Evolutionary conservation across 78 protist genomes (phyloP).

Genomic region (Polysphondylium violaceum): DNA sequence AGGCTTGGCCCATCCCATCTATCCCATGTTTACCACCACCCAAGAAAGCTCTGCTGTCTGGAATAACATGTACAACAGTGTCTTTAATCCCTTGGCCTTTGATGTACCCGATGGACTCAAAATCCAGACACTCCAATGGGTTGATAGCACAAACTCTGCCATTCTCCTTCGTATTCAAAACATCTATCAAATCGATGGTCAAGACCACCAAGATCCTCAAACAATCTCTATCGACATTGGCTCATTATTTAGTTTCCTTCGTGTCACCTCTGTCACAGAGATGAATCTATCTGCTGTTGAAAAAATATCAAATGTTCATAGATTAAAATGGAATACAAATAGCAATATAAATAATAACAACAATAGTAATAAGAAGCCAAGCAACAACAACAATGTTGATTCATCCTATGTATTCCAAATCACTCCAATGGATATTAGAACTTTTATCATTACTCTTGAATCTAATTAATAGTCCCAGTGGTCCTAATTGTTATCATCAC

Average conservation of each 20-base stretch:
- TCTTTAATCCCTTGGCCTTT: conserved; percentile 8
- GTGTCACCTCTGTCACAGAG: conserved; percentile 58
- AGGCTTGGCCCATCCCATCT: conserved; percentile 18
- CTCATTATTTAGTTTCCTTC: not conserved
- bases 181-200: conserved; percentile 54
- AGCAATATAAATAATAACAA: not conserved
- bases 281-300: conserved; percentile 54
- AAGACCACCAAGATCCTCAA: conserved; percentile 20
- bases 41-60: not conserved
- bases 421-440: conserved; percentile 77
- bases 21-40: conserved; percentile 55
- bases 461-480: no score
- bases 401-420: not conserved
- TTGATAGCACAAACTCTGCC: not conserved
- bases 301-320: conserved; percentile 25
- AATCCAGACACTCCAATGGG: conserved; percentile 54
- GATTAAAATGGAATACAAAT: conserved; percentile 50
- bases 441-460: conserved; percentile 46
- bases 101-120: conserved; percentile 31
- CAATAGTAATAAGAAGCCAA: not conserved
- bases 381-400: not conserved
- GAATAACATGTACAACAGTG: conserved; percentile 6
- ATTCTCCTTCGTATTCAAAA: conserved; percentile 45
- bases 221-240: conserved; percentile 4
- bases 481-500: no score